A percentile compares a stretch with the other conserved stretches of the same genome.
Evolutionary conservation across 306 rosid species (phyloP).

Genomic region (Adenanthera pavonina): DNA sequence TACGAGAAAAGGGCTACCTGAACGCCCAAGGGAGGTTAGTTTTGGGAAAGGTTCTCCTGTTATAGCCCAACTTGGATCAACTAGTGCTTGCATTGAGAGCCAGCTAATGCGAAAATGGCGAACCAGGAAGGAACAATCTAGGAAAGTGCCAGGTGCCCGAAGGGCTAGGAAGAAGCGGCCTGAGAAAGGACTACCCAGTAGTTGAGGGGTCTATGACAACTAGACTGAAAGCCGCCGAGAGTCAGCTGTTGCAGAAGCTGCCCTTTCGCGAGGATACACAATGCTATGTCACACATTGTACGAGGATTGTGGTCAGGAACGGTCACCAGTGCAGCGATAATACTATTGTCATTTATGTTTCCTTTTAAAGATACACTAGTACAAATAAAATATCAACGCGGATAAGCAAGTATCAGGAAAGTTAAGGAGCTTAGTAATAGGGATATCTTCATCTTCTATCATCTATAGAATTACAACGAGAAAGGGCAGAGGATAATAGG

Average conservation of each 20-base stretch:
- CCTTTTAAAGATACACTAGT: not conserved
- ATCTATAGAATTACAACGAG: not conserved
- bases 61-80: not conserved
- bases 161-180: not conserved
- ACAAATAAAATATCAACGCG: not conserved
- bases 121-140: not conserved
- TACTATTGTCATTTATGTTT: not conserved
- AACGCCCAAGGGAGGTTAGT: not conserved
- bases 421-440: not conserved
- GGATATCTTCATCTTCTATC: not conserved
- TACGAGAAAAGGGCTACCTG: not conserved
- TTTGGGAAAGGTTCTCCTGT: not conserved
- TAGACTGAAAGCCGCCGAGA: not conserved
- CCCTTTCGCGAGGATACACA: not conserved
- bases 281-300: not conserved
- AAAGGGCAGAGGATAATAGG: not conserved
- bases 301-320: not conserved
- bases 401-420: not conserved
- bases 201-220: not conserved
- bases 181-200: not conserved
- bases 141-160: not conserved
- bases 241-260: not conserved
- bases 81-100: not conserved
- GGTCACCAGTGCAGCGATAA: not conserved
- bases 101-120: not conserved